Evolutionary conservation across 805 yeast genomes (phyloP).

Genomic region (Candida multigemmis): DNA sequence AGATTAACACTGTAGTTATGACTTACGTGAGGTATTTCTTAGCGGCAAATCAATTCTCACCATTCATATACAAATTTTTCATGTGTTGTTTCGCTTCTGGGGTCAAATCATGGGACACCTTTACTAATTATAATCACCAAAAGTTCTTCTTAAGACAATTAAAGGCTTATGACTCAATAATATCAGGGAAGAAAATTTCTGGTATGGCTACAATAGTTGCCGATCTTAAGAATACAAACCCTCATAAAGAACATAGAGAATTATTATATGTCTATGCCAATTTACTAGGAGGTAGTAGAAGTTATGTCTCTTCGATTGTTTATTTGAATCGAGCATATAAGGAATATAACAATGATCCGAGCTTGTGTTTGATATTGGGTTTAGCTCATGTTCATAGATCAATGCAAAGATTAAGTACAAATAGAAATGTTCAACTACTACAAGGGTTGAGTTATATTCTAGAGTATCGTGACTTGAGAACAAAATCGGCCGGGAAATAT

Average conservation of each 20-base stretch:
- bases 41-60: slow-evolving; percentile 67
- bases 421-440: slow-evolving; percentile 78
- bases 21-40: slow-evolving; percentile 55
- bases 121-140: slow-evolving; percentile 77
- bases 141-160: slow-evolving; percentile 84
- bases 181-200: slow-evolving; percentile 40
- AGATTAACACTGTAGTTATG: slow-evolving; percentile 41
- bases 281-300: slow-evolving; percentile 69
- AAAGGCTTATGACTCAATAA: slow-evolving; percentile 76
- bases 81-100: slow-evolving; percentile 61
- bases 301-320: slow-evolving; percentile 74
- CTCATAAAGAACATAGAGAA: slow-evolving; percentile 49
- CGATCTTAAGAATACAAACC: slow-evolving; percentile 28
- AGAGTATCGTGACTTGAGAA: slow-evolving; percentile 57
- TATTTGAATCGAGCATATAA: slow-evolving; percentile 67
- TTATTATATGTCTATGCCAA: slow-evolving; percentile 73
- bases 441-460: slow-evolving; percentile 77
- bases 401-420: slow-evolving; percentile 79
- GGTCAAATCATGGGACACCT: slow-evolving; percentile 43
- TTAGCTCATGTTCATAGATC: slow-evolving; percentile 82
- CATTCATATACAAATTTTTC: slow-evolving; percentile 57
- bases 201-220: slow-evolving; percentile 77
- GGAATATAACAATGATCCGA: slow-evolving; percentile 65
- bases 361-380: slow-evolving; percentile 67
- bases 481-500: slow-evolving; percentile 24